Percentiles rank a stretch among this genome's conserved stretches.
These are phyloP conservation scores for Dendrocalamus latiflorus DNA, from an alignment of 202 grass and related monocot genomes.

Conservation along the genomic window DNA sequence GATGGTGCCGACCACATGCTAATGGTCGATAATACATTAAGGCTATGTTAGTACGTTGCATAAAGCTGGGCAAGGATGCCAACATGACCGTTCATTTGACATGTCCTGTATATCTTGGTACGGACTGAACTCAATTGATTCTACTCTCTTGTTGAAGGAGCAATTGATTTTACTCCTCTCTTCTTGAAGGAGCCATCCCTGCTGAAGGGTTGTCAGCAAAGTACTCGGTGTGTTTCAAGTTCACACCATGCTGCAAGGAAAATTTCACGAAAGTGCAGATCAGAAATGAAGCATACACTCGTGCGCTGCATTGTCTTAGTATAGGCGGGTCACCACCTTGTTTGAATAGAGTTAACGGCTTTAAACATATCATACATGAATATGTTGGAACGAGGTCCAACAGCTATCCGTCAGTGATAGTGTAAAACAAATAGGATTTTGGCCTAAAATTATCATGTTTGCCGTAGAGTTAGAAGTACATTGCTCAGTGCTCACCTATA, in stretches of 20 bases:
- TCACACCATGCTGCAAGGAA: no score
- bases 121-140: background rate
- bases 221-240: conserved; percentile 91
- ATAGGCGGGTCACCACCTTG: background rate
- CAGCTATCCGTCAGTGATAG: background rate
- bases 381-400: background rate
- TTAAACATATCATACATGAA: background rate
- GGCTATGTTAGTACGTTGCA: conserved; percentile 10
- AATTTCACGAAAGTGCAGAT: no score
- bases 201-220: conserved; percentile 77
- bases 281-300: no score
- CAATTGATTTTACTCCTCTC: conserved; percentile 85
- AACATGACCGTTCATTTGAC: background rate
- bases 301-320: background rate
- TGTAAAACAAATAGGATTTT: background rate
- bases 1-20: background rate
- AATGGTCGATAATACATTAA: background rate
- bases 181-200: conserved; percentile 64
- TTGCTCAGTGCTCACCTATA: background rate
- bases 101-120: background rate
- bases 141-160: no score
- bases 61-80: background rate
- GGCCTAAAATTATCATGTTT: background rate
- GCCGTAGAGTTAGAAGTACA: background rate
- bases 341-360: background rate